A percentile compares a stretch with the other conserved stretches of the same genome.
Evolutionary conservation across 306 rosid genomes (phyloP).

Genomic region (Mimosa pudica): DNA sequence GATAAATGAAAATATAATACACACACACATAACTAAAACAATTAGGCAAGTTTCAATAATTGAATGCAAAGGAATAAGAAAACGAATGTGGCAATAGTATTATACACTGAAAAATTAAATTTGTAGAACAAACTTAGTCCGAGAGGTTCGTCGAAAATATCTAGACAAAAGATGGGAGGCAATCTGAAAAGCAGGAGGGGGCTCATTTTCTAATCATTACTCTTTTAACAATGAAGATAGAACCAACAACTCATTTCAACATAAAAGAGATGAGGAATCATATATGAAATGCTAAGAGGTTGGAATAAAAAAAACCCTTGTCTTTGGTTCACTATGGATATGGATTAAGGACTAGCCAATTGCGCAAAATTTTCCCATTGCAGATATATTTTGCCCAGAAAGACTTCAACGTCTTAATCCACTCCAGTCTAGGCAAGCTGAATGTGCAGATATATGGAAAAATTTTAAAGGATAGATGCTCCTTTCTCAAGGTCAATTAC

Average conservation of each 20-base stretch:
- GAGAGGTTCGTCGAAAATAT: not conserved
- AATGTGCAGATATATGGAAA: not conserved
- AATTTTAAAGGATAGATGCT: not conserved
- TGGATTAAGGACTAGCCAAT: not conserved
- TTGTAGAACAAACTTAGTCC: conserved; percentile 8
- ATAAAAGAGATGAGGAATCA: not conserved
- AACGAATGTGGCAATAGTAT: not conserved
- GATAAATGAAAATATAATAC: not conserved
- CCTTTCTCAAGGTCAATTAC: not conserved
- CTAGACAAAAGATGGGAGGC: conserved; percentile 16
- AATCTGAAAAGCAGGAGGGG: not conserved
- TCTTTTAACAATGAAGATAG: not conserved
- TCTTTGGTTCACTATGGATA: not conserved
- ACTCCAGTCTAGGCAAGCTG: not conserved
- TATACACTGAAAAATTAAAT: not conserved
- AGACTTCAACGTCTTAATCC: not conserved
- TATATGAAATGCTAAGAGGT: not conserved
- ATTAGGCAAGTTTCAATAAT: conserved; percentile 2
- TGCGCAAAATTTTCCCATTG: not conserved
- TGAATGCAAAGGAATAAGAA: conserved; percentile 22
- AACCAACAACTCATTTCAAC: not conserved
- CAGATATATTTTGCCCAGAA: not conserved
- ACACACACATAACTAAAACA: not conserved
- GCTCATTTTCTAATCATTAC: not conserved
- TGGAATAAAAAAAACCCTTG: not conserved